Base-by-base conservation (phyloP, 441 rosid genomes). In the Populus hybrid region DNA sequence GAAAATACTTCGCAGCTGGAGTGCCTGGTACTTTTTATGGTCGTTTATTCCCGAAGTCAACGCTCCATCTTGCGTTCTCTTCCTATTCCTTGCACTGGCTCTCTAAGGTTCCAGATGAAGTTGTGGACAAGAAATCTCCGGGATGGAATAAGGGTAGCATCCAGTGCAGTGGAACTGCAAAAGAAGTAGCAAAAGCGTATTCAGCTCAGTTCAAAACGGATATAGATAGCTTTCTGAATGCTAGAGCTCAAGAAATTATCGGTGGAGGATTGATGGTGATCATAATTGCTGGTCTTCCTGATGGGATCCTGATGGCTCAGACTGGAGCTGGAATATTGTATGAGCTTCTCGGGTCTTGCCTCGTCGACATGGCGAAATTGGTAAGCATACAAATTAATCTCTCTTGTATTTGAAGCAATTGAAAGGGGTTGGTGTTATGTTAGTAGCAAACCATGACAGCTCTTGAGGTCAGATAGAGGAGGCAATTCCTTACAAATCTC, bases 61-160 rank as follows among this genome's bases (percentile, higher is more conserved):
- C 81, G 12, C 75, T 83, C 36, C 85, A 81, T 69, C 35, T 86
- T 0, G 86, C 72, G 4, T 75, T 73, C 73, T 72, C 82, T 1
- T 82, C 83, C 26, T 38, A 30, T 14, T 80, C 82, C 0, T 67
- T 83, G 38, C 80, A 71, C 6, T 81, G 85, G 85, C 84, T 87
- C 10, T 82, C 88, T 0, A 77, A 74, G 74, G 88, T 10, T 8
- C 84, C 18, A 26, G 28, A 26, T 26, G 28, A 26, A 26, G 28
- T 26, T 26, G 28, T 1, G 28, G 28, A 26, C 28, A 26, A 1
- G 1, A 26, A 26, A 26, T 26, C 28, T 26, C 28, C 28, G 2
- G 28, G 2, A 26, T 26, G 28, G 28, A 26, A 26, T 26, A 26
- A 26, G 28, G 28, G 28, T 26, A 26, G 28, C 28, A 26, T 26